Evolutionary conservation across 2,329 filamentous ascomycete genomes (phyloP).

Genomic region (Cercospora brassicicola): DNA sequence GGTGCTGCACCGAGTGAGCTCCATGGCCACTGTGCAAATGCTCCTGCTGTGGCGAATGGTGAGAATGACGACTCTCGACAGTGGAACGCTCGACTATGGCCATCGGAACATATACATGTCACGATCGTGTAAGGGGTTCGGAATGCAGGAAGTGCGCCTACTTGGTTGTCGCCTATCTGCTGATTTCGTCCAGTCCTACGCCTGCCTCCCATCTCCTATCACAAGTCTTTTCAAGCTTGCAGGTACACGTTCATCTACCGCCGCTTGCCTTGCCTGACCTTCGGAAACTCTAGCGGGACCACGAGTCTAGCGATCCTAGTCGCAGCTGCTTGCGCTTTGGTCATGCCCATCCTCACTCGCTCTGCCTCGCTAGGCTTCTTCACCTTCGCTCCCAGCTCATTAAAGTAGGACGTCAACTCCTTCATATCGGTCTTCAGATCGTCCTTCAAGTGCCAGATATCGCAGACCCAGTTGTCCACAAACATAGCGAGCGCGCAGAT

Average conservation of each 20-base stretch:
- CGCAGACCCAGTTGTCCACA: conserved; percentile 71
- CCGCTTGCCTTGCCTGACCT: conserved; percentile 39
- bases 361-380: conserved; percentile 49
- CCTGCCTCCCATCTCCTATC: background rate
- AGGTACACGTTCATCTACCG: background rate
- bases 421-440: conserved; percentile 72
- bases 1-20: background rate
- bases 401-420: conserved; percentile 68
- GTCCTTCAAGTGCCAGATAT: conserved; percentile 67
- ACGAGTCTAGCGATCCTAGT: conserved; percentile 69
- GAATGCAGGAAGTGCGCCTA: background rate
- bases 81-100: too few species aligned
- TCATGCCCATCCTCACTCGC: conserved; percentile 53
- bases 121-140: background rate
- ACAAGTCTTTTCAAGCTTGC: background rate
- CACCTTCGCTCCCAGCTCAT: conserved; percentile 71
- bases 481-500: conserved; percentile 70
- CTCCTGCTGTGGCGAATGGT: background rate
- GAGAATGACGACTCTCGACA: background rate
- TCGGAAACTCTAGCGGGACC: conserved; percentile 81
- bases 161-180: background rate
- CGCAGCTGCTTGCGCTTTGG: conserved; percentile 60
- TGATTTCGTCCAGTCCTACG: background rate
- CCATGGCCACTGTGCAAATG: background rate
- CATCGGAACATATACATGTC: background rate